Base-by-base conservation (phyloP, 129 eudicot species). In the Silybum marianum region DNA sequence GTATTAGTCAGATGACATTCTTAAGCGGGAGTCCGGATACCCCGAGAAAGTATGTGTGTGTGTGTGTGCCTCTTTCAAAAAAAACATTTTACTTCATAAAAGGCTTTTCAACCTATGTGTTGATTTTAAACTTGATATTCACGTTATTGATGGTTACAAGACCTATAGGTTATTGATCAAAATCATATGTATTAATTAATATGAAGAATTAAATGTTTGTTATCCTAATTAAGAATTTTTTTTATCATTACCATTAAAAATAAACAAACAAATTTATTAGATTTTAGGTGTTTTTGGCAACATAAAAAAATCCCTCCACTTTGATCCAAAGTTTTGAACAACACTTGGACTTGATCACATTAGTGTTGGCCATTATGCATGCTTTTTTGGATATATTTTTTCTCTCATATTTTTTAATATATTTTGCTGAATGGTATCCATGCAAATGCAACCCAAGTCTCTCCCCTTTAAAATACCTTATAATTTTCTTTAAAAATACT, bases 371-470 rank as follows among this genome's bases (percentile, higher is more conserved):
- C 82, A 78, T 69, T 71, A 54, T 70, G 71, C 34, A 54, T 70
- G 71, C 51, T 21, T 77, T 69, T 70, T 28, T 14, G 30, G 69
- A 69, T 32, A 48, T 79, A 71, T 46, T 46, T 46, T 46, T 69
- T 21, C 23, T 19, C 51, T 1, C 60, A 54, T 71, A 71, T 54
- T 80, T 54, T 30, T 80, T 36, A 70, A 19, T 44, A 34, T 23
- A 78, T 46, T 69, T 46, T 18, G 66, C n/a, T 58, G 71, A 16
- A 69, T 70, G 78, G 83, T 58, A 80, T 80, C 83, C 83, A 80
- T 80, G 83, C 83, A 80, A 70, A 60, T 58, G n/a, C 66, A 58
- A 58, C 23, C 78, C 78, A 71, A 80, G 40, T 72, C 78, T 38
- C 40, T 72, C 72, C 38, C 60, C 18, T 69, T 34, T 44, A 19